phyloP scores from a whole-genome alignment of 495 filamentous ascomycete genomes.

The Neurospora terricola region DNA sequence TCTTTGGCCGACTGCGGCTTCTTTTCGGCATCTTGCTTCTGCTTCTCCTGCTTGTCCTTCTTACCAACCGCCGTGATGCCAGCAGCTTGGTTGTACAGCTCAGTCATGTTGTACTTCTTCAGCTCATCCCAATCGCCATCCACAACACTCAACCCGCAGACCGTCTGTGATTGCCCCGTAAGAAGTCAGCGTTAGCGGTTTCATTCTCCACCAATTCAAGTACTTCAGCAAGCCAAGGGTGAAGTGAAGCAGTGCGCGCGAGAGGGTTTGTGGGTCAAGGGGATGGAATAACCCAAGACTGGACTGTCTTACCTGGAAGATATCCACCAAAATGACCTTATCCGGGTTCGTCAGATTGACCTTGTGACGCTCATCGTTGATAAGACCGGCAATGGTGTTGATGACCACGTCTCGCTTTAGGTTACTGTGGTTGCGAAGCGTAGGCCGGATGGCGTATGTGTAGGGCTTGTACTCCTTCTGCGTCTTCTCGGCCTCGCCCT shows the following conservation, averaged over 20 bases:
- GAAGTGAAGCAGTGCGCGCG: neutral
- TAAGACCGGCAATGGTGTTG: conserved; percentile 57
- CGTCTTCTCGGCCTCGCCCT: conserved; percentile 16
- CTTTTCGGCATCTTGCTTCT: neutral
- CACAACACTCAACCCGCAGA: conserved; percentile 40
- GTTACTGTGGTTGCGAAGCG: conserved; percentile 64
- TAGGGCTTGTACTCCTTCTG: conserved; percentile 24
- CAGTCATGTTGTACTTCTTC: conserved; percentile 38
- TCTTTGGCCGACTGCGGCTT: neutral
- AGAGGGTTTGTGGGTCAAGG: neutral
- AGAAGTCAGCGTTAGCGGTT: neutral
- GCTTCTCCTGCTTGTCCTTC: conserved; percentile 4
- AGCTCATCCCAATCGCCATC: conserved; percentile 40
- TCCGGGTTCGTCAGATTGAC: conserved; percentile 80
- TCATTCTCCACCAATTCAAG: neutral
- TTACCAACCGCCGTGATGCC: neutral
- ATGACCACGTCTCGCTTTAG: conserved; percentile 71
- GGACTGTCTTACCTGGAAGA: conserved; percentile 62
- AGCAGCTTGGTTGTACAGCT: conserved; percentile 27
- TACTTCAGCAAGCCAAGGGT: neutral
- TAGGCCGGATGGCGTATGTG: conserved; percentile 76
- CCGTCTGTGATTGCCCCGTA: conserved; percentile 17
- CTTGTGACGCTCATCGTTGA: conserved; percentile 51
- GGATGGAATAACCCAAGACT: neutral
- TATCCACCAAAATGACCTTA: conserved; percentile 74